Evolutionary conservation across 2,329 filamentous ascomycete species (phyloP).

Genomic region (Chaetomium sp.): DNA sequence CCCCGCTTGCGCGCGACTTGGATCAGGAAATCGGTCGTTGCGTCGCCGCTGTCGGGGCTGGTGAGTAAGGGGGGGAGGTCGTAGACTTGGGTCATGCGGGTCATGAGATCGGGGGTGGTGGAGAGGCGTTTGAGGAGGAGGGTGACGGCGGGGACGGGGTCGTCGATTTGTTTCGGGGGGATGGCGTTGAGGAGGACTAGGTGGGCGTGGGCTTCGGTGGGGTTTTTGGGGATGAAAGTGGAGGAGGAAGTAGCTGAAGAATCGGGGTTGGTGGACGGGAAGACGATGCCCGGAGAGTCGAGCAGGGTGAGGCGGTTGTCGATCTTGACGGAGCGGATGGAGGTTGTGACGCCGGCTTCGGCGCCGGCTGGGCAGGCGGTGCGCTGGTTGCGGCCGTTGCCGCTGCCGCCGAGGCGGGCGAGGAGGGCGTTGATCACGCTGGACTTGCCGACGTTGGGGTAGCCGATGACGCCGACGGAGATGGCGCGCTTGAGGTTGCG

Average conservation of each 20-base stretch:
- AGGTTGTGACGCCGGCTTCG: constrained; percentile 87
- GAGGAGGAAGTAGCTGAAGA: constrained; percentile 14
- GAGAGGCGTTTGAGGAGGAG: constrained; percentile 79
- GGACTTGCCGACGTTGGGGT: constrained; percentile 93
- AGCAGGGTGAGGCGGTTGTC: constrained; percentile 91
- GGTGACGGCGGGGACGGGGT: constrained; percentile 80
- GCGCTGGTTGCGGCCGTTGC: constrained; percentile 41
- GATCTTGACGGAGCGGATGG: constrained; percentile 82
- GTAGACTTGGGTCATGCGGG: constrained; percentile 78
- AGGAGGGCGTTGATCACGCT: constrained; percentile 93
- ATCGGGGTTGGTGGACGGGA: constrained; percentile 58
- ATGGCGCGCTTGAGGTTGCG: constrained; percentile 83
- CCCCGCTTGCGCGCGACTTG: constrained; percentile 93
- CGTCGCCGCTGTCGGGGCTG: constrained; percentile 60
- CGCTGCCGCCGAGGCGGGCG: constrained; percentile 64
- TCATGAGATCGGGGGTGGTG: constrained; percentile 62
- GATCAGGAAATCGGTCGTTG: constrained; percentile 84
- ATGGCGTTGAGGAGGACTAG: constrained; percentile 85
- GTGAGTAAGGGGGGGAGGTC: constrained; percentile 72
- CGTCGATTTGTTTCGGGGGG: constrained; percentile 88
- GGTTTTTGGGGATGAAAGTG: constrained; percentile 48
- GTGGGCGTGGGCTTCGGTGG: constrained; percentile 70
- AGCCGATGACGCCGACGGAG: constrained; percentile 88
- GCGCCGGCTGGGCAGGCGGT: constrained; percentile 80
- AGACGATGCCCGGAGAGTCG: constrained; percentile 91